A percentile compares a stretch with the other conserved stretches of the same genome.
Evolutionary conservation across 805 yeast species (phyloP).

Genomic region (Wickerhamiella sorbophila): DNA sequence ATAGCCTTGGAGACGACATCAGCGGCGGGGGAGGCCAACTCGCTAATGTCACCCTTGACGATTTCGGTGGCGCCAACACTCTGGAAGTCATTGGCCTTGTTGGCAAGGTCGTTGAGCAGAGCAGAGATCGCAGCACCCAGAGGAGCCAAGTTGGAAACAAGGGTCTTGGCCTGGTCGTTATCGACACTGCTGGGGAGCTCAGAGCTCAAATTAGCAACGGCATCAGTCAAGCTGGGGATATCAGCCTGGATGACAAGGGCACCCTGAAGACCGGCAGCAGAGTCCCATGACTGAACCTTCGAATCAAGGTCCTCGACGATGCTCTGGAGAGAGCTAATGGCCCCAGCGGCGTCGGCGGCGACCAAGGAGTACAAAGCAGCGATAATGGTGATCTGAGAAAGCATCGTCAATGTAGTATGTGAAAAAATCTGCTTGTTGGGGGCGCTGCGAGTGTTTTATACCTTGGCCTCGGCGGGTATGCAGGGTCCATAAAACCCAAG

Average conservation of each 20-base stretch:
- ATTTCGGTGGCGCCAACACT: constrained; percentile 10
- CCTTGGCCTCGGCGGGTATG: no score
- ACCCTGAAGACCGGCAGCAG: constrained; percentile 14
- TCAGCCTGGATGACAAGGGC: constrained; percentile 19
- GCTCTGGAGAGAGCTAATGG: not conserved
- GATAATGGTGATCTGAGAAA: not conserved
- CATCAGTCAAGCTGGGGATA: constrained; percentile 9
- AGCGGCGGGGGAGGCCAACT: constrained; percentile 9
- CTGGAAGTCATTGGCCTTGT: constrained; percentile 9
- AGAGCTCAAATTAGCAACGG: constrained; percentile 5
- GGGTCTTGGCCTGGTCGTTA: not conserved
- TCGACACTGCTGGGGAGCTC: not conserved
- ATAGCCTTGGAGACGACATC: constrained; percentile 10
- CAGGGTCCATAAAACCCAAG: no score
- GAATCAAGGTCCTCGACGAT: constrained; percentile 3
- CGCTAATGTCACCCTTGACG: constrained; percentile 12
- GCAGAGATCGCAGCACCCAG: constrained; percentile 4
- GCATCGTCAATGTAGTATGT: no score
- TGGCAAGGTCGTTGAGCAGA: constrained; percentile 8
- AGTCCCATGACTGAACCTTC: constrained; percentile 10
- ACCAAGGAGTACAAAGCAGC: not conserved
- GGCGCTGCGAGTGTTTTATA: no score
- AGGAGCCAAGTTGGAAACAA: constrained; percentile 1
- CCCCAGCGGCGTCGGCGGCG: not conserved
- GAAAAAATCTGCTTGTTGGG: no score